Evolutionary conservation across 306 rosid genomes (phyloP).

Genomic region (Abrus precatorius): DNA sequence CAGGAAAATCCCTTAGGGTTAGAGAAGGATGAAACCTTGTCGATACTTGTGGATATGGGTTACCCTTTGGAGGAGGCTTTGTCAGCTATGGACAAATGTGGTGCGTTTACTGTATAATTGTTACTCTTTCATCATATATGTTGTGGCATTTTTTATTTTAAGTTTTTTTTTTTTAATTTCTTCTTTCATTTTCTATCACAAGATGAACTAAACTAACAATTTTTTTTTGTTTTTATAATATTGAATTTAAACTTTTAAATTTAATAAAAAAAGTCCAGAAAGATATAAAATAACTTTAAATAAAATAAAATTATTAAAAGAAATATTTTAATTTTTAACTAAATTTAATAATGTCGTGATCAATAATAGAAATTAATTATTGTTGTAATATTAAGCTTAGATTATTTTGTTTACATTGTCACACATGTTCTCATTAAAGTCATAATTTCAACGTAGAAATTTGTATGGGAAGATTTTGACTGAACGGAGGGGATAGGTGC

Average conservation of each 20-base stretch:
- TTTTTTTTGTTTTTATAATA: neutral
- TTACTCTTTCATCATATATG: neutral
- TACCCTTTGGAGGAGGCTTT: slow-evolving; percentile 65
- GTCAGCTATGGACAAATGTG: slow-evolving; percentile 73
- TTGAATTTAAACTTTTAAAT: neutral
- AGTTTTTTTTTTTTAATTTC: neutral
- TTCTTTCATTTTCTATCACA: neutral
- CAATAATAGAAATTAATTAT: neutral
- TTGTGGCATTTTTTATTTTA: slow-evolving; percentile 5
- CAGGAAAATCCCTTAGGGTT: slow-evolving; percentile 53
- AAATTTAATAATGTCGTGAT: too few relatives aligned
- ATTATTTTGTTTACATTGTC: neutral
- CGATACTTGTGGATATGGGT: slow-evolving; percentile 68
- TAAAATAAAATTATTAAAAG: too few relatives aligned
- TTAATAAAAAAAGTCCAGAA: too few relatives aligned
- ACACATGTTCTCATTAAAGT: neutral
- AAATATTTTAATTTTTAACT: too few relatives aligned
- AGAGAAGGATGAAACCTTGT: slow-evolving; percentile 55
- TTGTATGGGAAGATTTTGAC: neutral
- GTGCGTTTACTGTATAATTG: slow-evolving; percentile 46
- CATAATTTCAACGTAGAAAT: neutral
- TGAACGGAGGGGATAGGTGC: neutral
- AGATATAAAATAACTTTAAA: too few relatives aligned
- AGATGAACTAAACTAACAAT: neutral
- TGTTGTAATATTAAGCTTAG: neutral